phyloP scores from a whole-genome alignment of 148 eudicot genomes.

The Pharnaceum exiguum region DNA sequence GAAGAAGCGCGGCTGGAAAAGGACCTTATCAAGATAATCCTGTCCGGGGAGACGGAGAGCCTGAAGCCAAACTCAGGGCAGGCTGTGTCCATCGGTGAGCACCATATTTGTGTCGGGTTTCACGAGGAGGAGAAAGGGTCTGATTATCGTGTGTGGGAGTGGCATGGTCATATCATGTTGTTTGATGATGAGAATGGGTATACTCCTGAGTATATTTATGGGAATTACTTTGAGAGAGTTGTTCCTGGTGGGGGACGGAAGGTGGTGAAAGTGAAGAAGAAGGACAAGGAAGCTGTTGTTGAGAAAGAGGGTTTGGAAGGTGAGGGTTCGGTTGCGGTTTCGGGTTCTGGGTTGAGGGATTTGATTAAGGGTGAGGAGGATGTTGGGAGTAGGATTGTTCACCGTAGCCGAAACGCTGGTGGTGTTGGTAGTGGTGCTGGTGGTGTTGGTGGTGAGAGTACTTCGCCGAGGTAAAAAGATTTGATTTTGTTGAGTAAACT shows the following conservation, averaged over 20 bases:
- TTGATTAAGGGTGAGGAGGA: constrained; percentile 48
- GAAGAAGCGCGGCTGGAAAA: constrained; percentile 84
- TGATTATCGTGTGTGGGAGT: constrained; percentile 96
- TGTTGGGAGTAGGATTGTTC: constrained; percentile 44
- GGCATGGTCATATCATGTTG: constrained; percentile 97
- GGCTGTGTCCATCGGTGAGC: constrained; percentile 73
- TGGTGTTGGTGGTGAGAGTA: no score
- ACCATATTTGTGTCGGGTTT: constrained; percentile 88
- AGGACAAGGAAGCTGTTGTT: constrained; percentile 14
- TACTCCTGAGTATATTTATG: constrained; percentile 85
- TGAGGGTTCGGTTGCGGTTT: no score
- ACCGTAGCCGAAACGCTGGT: constrained; percentile 47
- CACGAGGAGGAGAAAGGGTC: constrained; percentile 65
- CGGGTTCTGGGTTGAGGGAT: constrained; percentile 62
- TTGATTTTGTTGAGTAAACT: no score
- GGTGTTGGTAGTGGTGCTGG: no score
- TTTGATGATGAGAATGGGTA: constrained; percentile 86
- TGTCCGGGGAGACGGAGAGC: constrained; percentile 51
- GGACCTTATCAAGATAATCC: constrained; percentile 56
- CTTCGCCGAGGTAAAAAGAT: no score
- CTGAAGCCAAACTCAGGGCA: constrained; percentile 95
- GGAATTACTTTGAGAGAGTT: constrained; percentile 87
- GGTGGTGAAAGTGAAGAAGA: constrained; percentile 6
- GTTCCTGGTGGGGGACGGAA: constrained; percentile 3
- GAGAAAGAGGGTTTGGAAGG: constrained; percentile 30